Evolutionary conservation across 352 stramenopile species (phyloP), one percentile per base, ranked within the genome.

Genomic region (Pythium phragmitis): DNA sequence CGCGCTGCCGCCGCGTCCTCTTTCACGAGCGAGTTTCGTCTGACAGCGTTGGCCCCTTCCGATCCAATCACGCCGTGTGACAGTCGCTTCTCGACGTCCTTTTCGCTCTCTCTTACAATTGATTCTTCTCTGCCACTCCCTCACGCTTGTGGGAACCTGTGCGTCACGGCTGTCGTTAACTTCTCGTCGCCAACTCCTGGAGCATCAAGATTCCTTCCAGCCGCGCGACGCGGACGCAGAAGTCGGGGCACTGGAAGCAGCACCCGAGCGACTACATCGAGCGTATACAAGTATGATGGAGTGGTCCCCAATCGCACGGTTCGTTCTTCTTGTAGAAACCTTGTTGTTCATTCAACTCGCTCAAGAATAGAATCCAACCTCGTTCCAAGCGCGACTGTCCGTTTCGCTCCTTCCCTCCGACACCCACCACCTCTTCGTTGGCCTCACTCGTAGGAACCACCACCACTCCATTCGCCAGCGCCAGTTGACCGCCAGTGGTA

Each of bases 101-200:
- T 53, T 33, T 43, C 49, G 26, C 37, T 43, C 37, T 17, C 12
- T 43, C 26, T 30, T 30, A 5, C 37, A 9, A 17, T 17, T 43
- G 12, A 43, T 9, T 13, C 11, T 13, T 43, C 2, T 43, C 6
- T 50, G n/a, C 7, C 17, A 30, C 1, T 50, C 7, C 4, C 28
- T 65, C 56, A 65, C 39, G 0, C 33, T 69, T 17, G 57, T 69
- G 14, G 26, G 46, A 19, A 43, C 16, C 13, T 69, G 63, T 23
- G 42, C 23, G 0, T n/a, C 34, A 14, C 21, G 45, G 19, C 28
- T 30, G 9, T 48, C 48, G 16, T 21, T 36, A 7, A 23, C 65
- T 37, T 52, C 59, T 12, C 36, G 65, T 16, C 54, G 66, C 3
- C 42, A 39, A 8, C 30, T 68, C 4, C 49, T 73, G 12, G 57